Base-by-base conservation (phyloP, 192 early-diverging fungal species). In the Podila verticillata region DNA sequence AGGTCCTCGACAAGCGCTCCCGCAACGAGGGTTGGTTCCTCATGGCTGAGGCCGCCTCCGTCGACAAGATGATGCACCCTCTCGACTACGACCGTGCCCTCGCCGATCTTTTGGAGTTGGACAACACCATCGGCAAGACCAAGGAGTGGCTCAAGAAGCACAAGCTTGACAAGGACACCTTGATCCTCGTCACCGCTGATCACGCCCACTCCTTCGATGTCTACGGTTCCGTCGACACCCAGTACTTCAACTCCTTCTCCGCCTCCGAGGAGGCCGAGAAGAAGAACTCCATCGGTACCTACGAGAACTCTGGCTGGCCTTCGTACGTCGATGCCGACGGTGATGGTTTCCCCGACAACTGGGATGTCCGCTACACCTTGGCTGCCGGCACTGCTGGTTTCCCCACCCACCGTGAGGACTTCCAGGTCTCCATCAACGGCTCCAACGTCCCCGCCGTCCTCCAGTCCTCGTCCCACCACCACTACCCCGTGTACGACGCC, bases 181-280 rank as follows among this genome's bases (percentile, higher is more conserved):
- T 85, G 61, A 91, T 91, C 75, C 70, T 91, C 58, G 81, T 91
- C 56, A 91, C 90, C 60, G 89, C 90, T 68, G 90, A 91, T 57
- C 90, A 91, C 63, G 81, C 83, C 29, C 90, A 91, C 62, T 86
- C 82, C 7, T 91, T 84, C 82, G 89, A 91, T 66, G 88, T 91
- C 69, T 90, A 81, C 68, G 90, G 90, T 35, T 82, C 87, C 64
- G 88, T 91, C 51, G 90, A 91, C 69, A 71, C 84, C 64, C 63
- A 77, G 59, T 91, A 85, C 72, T 87, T 91, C 69, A 75, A 73
- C 73, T 72, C 61, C 0, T 81, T 73, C 65, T 65, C 81, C n/a
- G 70, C 82, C 51, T 36, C 48, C 44, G 77, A 72, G 51, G 74
- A 84, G 47, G 31, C 57, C 13, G 84, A 83, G 63, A 85, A 82